A percentile compares a stretch with the other conserved stretches of the same genome.
Evolutionary conservation across 306 rosid species (phyloP).

Genomic region (Alnus glutinosa): DNA sequence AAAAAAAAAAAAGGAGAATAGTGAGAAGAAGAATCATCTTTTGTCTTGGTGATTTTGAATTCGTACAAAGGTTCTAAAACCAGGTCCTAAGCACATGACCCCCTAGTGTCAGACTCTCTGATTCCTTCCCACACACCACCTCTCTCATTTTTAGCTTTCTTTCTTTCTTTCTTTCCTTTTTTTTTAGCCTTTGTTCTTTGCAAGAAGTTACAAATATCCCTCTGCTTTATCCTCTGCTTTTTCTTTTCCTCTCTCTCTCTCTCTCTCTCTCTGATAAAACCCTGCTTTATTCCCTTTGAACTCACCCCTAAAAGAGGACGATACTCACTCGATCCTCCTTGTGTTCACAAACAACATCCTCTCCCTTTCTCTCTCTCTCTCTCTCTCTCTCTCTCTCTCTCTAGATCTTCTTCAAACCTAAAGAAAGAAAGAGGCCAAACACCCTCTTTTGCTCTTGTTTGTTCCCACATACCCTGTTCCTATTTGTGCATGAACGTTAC

Average conservation of each 20-base stretch:
- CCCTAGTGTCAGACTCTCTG: constrained; percentile 71
- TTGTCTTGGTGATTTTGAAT: constrained; percentile 70
- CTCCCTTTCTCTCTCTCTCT: constrained; percentile 43
- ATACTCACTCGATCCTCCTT: constrained; percentile 80
- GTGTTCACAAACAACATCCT: constrained; percentile 64
- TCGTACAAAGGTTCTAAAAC: constrained; percentile 67
- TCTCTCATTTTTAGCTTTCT: constrained; percentile 40
- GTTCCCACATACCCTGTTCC: constrained; percentile 54
- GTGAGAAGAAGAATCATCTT: constrained; percentile 82
- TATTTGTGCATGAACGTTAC: constrained; percentile 44
- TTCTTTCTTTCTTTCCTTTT: not conserved
- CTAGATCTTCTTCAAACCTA: constrained; percentile 25
- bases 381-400: constrained; percentile 33
- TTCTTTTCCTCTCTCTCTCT: constrained; percentile 37
- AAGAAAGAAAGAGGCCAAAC: constrained; percentile 71
- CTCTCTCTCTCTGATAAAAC: constrained; percentile 31
- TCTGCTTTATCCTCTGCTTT: constrained; percentile 70
- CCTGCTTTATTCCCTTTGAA: constrained; percentile 84
- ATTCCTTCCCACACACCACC: constrained; percentile 64
- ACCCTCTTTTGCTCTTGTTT: constrained; percentile 71
- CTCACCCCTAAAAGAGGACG: constrained; percentile 78
- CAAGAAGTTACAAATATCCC: constrained; percentile 80
- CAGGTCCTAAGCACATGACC: constrained; percentile 87
- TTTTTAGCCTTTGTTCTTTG: constrained; percentile 68
- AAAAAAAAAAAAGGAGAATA: constrained; percentile 17